Evolutionary conservation across 2,329 filamentous ascomycete species (phyloP).

Genomic region (Diaporthe sp.): DNA sequence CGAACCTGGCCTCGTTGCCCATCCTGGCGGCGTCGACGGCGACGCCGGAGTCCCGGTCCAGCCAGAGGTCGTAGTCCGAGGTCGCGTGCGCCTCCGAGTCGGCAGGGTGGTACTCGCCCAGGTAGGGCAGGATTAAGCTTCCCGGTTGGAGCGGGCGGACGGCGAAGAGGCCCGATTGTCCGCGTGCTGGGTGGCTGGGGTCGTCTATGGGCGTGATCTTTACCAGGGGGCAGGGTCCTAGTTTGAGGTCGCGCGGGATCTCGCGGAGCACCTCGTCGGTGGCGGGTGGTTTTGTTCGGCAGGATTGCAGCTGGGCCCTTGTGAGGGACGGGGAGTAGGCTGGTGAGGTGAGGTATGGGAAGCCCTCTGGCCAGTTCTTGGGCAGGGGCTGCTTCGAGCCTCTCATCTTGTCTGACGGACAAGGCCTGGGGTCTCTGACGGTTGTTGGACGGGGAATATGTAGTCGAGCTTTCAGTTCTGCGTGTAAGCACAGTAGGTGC

Average conservation of each 20-base stretch:
- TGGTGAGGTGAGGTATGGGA: constrained; percentile 67
- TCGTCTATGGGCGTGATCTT: constrained; percentile 66
- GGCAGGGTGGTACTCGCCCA: constrained; percentile 68
- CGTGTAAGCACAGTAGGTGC: background rate
- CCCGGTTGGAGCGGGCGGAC: constrained; percentile 65
- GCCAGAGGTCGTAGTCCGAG: constrained; percentile 75
- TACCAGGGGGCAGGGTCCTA: constrained; percentile 62
- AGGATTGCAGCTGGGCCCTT: constrained; percentile 53
- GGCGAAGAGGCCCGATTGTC: constrained; percentile 73
- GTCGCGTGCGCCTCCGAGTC: constrained; percentile 51
- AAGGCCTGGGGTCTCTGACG: background rate
- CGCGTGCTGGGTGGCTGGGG: constrained; percentile 66
- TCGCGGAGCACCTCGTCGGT: constrained; percentile 44
- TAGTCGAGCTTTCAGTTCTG: background rate
- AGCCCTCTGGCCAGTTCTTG: constrained; percentile 68
- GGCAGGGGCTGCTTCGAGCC: constrained; percentile 49
- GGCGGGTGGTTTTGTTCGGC: constrained; percentile 50
- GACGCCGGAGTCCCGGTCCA: constrained; percentile 67
- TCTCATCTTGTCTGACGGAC: constrained; percentile 11
- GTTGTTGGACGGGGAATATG: background rate
- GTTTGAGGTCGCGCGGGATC: constrained; percentile 51
- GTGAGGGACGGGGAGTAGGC: constrained; percentile 61
- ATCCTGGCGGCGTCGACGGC: constrained; percentile 70
- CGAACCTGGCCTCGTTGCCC: constrained; percentile 75
- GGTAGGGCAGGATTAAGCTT: constrained; percentile 70